phyloP scores from a whole-genome alignment of 2,329 filamentous ascomycete species.

The Penicillium glabrum region DNA sequence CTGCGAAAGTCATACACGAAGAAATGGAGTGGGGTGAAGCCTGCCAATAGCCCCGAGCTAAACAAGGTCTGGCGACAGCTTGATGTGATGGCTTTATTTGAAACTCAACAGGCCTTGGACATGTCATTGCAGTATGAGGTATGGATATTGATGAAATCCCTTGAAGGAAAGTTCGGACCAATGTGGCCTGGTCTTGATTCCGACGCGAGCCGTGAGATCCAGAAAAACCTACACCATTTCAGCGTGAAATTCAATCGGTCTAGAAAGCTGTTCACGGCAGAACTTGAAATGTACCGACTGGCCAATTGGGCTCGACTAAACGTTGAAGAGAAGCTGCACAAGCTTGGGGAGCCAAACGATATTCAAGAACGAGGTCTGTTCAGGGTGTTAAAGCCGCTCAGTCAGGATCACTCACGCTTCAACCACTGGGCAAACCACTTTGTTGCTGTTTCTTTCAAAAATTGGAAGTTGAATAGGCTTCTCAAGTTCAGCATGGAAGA shows the following conservation, averaged over 20 bases:
- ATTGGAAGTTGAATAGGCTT: not conserved
- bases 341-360: constrained; percentile 12
- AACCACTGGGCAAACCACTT: constrained; percentile 12
- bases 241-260: not conserved
- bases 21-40: constrained; percentile 7
- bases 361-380: constrained; percentile 17
- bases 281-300: constrained; percentile 6
- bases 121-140: constrained; percentile 8
- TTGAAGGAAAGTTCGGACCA: constrained; percentile 1
- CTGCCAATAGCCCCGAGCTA: constrained; percentile 1
- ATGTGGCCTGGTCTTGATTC: not conserved
- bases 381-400: constrained; percentile 19
- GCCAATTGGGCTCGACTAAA: constrained; percentile 27
- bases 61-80: constrained; percentile 30
- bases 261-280: constrained; percentile 4
- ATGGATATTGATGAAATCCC: constrained; percentile 7
- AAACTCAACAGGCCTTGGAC: constrained; percentile 2
- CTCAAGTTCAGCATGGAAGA: not conserved
- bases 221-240: not conserved
- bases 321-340: constrained; percentile 19
- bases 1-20: constrained; percentile 7
- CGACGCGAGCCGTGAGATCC: not conserved
- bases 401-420: constrained; percentile 21
- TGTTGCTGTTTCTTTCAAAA: not conserved
- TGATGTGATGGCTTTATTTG: constrained; percentile 27